A percentile compares a stretch with the other conserved stretches of the same genome.
phyloP scores from a whole-genome alignment of 176 grass and related monocot genomes.

The Aegilops speltoides region DNA sequence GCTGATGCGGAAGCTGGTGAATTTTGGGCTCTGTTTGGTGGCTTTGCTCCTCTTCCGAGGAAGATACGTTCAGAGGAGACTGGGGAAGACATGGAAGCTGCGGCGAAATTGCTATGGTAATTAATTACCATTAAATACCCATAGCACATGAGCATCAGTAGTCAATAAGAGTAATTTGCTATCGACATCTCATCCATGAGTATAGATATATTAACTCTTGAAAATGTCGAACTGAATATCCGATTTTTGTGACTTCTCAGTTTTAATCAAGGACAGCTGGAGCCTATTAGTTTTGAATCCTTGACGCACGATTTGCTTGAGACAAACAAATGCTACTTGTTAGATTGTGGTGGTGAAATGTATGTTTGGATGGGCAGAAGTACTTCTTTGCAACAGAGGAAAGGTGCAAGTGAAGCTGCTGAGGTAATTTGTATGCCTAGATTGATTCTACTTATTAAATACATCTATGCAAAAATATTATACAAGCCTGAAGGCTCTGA shows the following conservation, averaged over 20 bases:
- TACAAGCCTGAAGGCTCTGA: background rate
- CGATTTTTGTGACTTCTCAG: conserved; percentile 43
- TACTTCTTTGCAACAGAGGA: conserved; percentile 85
- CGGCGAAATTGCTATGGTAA: conserved; percentile 76
- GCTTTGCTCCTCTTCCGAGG: conserved; percentile 93
- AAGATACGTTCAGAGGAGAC: conserved; percentile 53
- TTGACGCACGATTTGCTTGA: conserved; percentile 71
- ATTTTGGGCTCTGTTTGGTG: conserved; percentile 97
- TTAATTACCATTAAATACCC: background rate
- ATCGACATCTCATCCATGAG: background rate
- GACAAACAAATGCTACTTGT: conserved; percentile 86
- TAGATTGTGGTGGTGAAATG: conserved; percentile 74
- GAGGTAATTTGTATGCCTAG: conserved; percentile 58
- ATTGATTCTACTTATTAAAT: conserved; percentile 5
- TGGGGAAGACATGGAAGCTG: conserved; percentile 33
- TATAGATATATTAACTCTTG: conserved; percentile 20
- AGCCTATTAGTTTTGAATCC: conserved; percentile 48
- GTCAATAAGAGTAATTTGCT: conserved; percentile 8
- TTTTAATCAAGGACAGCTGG: conserved; percentile 60
- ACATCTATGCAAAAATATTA: background rate
- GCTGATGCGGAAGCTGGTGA: conserved; percentile 93
- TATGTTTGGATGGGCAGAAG: conserved; percentile 91
- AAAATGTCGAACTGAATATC: conserved; percentile 29
- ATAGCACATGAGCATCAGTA: background rate
- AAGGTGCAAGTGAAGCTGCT: conserved; percentile 73